These are phyloP conservation scores for Hippophae gyantsensis DNA, from an alignment of 306 rosid genomes.

Conservation along the genomic window DNA sequence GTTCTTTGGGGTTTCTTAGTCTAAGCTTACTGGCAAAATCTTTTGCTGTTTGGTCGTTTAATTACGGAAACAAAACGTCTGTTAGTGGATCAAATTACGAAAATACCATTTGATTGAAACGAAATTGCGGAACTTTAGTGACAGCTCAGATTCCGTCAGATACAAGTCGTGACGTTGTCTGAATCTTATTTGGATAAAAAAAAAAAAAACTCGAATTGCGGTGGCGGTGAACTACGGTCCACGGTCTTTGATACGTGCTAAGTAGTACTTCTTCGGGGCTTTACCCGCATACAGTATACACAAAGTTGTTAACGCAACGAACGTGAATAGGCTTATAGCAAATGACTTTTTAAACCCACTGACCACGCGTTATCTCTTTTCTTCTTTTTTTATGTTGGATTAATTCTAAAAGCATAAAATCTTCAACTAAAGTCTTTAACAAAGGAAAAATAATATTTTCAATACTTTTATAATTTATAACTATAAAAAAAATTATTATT, in stretches of 20 bases:
- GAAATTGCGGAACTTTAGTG: conserved; percentile 22
- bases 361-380: no score
- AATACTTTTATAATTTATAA: no score
- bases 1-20: conserved; percentile 8
- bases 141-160: conserved; percentile 12
- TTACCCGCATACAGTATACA: no score
- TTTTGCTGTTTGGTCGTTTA: conserved; percentile 11
- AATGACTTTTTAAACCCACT: no score
- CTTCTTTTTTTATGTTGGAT: no score
- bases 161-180: conserved; percentile 18
- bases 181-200: not conserved
- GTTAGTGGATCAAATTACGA: conserved; percentile 1
- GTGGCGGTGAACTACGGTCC: conserved; percentile 30
- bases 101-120: conserved; percentile 15
- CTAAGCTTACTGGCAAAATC: conserved; percentile 7
- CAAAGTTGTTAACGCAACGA: no score
- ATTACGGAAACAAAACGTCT: conserved; percentile 28
- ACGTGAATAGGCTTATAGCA: no score
- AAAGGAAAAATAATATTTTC: no score
- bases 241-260: not conserved
- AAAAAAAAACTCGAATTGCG: conserved; percentile 17
- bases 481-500: no score
- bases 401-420: no score
- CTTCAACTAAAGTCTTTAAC: no score
- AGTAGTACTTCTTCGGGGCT: not conserved